phyloP scores from a whole-genome alignment of 2,329 filamentous ascomycete species.

The Diaporthe citrichinensis region DNA sequence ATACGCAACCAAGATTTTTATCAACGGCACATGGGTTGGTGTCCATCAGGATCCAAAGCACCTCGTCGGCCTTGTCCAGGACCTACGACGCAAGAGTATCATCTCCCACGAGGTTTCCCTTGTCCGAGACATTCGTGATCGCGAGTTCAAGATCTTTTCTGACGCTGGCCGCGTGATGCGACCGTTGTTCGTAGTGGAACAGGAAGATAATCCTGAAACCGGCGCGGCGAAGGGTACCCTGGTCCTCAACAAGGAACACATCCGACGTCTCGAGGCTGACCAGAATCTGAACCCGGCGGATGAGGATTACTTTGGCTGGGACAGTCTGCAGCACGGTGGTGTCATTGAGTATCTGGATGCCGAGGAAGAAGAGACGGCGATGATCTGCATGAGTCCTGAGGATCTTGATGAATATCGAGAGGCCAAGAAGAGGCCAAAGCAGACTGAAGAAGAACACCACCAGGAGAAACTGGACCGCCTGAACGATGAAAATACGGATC shows the following conservation, averaged over 20 bases:
- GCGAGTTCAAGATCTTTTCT: slow-evolving; percentile 98
- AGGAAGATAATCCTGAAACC: slow-evolving; percentile 80
- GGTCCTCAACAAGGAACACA: slow-evolving; percentile 85
- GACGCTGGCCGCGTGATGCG: slow-evolving; percentile 96
- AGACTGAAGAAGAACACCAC: slow-evolving; percentile 83
- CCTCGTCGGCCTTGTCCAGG: slow-evolving; percentile 83
- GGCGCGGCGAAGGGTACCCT: slow-evolving; percentile 75
- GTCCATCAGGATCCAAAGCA: slow-evolving; percentile 91
- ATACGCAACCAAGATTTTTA: slow-evolving; percentile 96
- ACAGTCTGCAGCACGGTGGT: slow-evolving; percentile 85
- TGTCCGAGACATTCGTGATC: slow-evolving; percentile 94
- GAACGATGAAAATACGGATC: slow-evolving; percentile 76
- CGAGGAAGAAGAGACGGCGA: slow-evolving; percentile 97
- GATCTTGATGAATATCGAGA: slow-evolving; percentile 86
- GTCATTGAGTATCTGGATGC: slow-evolving; percentile 97
- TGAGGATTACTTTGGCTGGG: slow-evolving; percentile 83
- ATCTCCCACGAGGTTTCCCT: slow-evolving; percentile 95
- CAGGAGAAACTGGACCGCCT: slow-evolving; percentile 76
- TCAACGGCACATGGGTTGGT: slow-evolving; percentile 98
- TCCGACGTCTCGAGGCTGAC: slow-evolving; percentile 82
- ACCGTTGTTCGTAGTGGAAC: slow-evolving; percentile 93
- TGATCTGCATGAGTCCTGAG: slow-evolving; percentile 99
- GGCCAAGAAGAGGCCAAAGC: slow-evolving; percentile 73
- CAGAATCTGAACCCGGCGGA: slow-evolving; percentile 74
- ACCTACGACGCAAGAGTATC: slow-evolving; percentile 83